Evolutionary conservation across 495 filamentous ascomycete genomes (phyloP).

Genomic region (Penicillium canariense): DNA sequence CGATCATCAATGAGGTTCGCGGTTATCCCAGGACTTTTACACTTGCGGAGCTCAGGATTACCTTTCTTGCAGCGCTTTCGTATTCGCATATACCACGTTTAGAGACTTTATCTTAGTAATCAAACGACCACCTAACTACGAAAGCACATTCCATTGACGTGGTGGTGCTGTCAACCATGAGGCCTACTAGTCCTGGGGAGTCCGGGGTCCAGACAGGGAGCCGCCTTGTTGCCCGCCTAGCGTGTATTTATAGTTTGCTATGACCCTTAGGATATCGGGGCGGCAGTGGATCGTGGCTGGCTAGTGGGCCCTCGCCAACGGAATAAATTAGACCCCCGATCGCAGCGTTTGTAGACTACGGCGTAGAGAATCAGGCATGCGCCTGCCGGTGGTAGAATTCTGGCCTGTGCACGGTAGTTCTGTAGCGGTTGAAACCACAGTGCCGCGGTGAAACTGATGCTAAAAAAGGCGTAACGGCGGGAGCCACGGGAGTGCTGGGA

Average conservation of each 20-base stretch:
- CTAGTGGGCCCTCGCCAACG: not conserved
- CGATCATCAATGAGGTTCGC: not conserved
- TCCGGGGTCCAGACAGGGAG: no score
- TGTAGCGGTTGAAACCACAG: not conserved
- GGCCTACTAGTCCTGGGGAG: no score
- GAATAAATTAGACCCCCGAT: not conserved
- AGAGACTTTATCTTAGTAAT: no score
- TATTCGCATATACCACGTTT: no score
- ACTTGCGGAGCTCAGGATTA: not conserved
- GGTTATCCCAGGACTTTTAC: no score
- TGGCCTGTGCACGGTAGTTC: not conserved
- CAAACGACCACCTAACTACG: no score
- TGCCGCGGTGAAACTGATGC: not conserved
- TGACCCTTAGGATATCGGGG: not conserved
- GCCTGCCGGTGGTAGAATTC: not conserved
- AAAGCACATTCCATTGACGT: no score
- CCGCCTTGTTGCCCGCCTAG: no score
- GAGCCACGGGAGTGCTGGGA: constrained; percentile 4
- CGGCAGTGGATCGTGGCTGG: constrained; percentile 1
- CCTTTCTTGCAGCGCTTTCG: no score
- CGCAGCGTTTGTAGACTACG: no score
- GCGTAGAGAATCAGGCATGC: no score
- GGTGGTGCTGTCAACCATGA: no score
- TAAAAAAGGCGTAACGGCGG: constrained; percentile 8
- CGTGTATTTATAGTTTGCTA: not conserved